Evolutionary conservation across 2,329 filamentous ascomycete genomes (phyloP), one percentile per base, ranked within the genome.

Genomic region (Cercospora brassicicola): DNA sequence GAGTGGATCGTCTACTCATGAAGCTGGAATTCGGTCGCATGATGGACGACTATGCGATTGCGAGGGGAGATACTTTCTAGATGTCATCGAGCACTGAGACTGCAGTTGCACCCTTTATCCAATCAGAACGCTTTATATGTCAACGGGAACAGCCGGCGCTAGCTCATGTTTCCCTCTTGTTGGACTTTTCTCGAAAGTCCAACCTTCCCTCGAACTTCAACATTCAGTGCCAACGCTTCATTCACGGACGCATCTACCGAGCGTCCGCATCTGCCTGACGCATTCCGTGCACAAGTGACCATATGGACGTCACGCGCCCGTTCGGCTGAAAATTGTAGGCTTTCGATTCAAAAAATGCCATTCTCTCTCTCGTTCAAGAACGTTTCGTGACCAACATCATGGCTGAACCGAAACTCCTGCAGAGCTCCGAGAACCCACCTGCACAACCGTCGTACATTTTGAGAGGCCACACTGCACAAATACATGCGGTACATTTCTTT

Each of bases 1-100:
- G 93, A 0, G 88, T 97, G 56, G 93, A 97, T 81, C 85, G 91
- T 67, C 80, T 97, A 76, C 79, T 97, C 77, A 96, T 97, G 92
- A 97, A 97, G 82, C 82, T 97, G 74, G 93, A 97, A 72, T 88
- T 86, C 78, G 79, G 79, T n/a, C 71, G 76, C 28, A 67, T 76
- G 64, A 26, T 57, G 31, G 62, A 57, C n/a, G 62, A 64, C 33
- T 64, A 64, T 59, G 61, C 45, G 6, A 64, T 64, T 18, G 23
- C 39, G 15, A 56, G 62, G 56, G 62, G 62, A 3, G 51, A 36
- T 31, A n/a, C 55, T 59, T 59, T 31, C 15, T 59, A 31, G 53
- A 13, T 56, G 45, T 23, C n/a, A 9, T 48, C 45, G 13, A 18
- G 18, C 45, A 10, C 1, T 23, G 18, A 23, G n/a, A 18, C 18